Evolutionary conservation across 1,139 yeast species (phyloP).

Genomic region (Zhuliangozyma parablackwelliae): DNA sequence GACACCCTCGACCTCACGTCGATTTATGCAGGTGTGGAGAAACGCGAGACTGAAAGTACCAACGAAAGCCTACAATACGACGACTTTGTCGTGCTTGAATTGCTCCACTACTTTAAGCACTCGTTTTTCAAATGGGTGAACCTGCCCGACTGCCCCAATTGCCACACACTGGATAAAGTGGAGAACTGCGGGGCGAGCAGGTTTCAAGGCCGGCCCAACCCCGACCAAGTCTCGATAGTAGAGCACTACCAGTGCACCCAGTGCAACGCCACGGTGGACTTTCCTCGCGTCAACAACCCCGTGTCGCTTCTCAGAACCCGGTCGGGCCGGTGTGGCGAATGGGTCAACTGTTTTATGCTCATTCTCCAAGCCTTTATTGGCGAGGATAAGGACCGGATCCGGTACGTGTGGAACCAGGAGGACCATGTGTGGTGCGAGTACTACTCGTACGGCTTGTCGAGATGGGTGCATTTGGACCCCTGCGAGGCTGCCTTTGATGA

Average conservation of each 20-base stretch:
- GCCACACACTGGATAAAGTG: slow-evolving; percentile 22
- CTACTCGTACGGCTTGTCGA: slow-evolving; percentile 51
- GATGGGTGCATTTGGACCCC: slow-evolving; percentile 89
- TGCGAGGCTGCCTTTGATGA: slow-evolving; percentile 86
- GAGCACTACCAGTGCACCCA: slow-evolving; percentile 61
- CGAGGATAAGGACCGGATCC: slow-evolving; percentile 35
- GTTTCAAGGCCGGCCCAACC: slow-evolving; percentile 15
- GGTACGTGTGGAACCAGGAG: slow-evolving; percentile 85
- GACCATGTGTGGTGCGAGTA: slow-evolving; percentile 98
- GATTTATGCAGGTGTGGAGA: slow-evolving; percentile 35
- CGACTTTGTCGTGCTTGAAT: slow-evolving; percentile 65
- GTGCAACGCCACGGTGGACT: slow-evolving; percentile 49
- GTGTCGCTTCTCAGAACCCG: slow-evolving; percentile 55
- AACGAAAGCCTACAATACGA: slow-evolving; percentile 40
- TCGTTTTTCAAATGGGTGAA: slow-evolving; percentile 84
- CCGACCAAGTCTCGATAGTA: slow-evolving; percentile 29
- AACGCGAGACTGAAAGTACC: slow-evolving; percentile 15
- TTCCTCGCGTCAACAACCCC: slow-evolving; percentile 76
- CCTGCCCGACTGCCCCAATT: slow-evolving; percentile 56
- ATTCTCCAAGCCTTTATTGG: slow-evolving; percentile 55
- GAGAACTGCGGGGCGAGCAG: slow-evolving; percentile 15
- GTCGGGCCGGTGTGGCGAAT: slow-evolving; percentile 89
- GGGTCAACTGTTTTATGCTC: slow-evolving; percentile 82
- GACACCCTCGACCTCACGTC: slow-evolving; percentile 29
- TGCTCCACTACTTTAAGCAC: slow-evolving; percentile 72